Evolutionary conservation across 306 rosid genomes (phyloP).

Genomic region (Aeschynomene evenia): DNA sequence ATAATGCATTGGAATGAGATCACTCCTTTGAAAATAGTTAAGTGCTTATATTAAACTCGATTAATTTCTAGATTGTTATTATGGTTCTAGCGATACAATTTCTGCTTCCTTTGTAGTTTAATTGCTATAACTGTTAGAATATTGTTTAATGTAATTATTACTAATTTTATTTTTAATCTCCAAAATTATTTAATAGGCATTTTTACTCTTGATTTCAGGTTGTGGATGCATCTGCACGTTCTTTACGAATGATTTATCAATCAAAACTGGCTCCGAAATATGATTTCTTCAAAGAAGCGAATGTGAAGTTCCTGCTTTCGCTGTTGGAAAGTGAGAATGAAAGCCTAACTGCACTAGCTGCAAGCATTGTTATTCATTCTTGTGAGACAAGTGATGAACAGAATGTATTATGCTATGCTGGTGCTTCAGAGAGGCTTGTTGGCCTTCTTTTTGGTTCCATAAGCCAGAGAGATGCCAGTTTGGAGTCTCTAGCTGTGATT

Average conservation of each 20-base stretch:
- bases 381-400: constrained; percentile 67
- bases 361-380: constrained; percentile 82
- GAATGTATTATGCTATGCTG: constrained; percentile 57
- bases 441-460: constrained; percentile 78
- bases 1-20: constrained; percentile 6
- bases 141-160: background rate
- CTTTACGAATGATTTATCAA: constrained; percentile 86
- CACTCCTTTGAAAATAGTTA: background rate
- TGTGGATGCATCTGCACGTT: constrained; percentile 88
- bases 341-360: constrained; percentile 85
- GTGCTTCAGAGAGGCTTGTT: constrained; percentile 65
- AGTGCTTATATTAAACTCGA: background rate
- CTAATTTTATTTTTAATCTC: background rate
- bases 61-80: background rate
- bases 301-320: constrained; percentile 69
- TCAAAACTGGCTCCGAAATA: constrained; percentile 88
- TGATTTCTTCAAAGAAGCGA: constrained; percentile 60
- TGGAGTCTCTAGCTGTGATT: constrained; percentile 75
- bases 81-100: background rate
- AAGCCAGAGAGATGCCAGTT: constrained; percentile 86
- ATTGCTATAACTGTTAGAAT: background rate
- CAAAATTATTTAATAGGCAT: constrained; percentile 15
- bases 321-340: constrained; percentile 77
- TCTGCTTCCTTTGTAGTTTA: background rate
- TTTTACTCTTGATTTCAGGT: constrained; percentile 60